A percentile compares a stretch with the other conserved stretches of the same genome.
Conservation (phyloP, 2,329 filamentous ascomycete genomes). For the Cordyceps farinosa region DNA sequence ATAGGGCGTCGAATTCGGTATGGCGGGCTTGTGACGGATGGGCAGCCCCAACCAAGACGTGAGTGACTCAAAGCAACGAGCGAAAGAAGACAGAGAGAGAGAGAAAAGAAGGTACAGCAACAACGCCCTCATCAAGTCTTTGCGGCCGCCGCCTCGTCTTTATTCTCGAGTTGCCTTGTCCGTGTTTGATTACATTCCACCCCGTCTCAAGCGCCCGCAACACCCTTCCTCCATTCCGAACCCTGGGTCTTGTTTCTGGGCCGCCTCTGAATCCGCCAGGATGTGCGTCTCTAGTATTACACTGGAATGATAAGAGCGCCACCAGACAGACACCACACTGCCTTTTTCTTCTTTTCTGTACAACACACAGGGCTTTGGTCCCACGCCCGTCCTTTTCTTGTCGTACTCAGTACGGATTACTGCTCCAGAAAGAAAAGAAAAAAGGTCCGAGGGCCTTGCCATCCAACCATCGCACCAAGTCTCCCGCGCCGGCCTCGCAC, state of each 20-base stretch:
- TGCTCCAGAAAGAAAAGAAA: not conserved
- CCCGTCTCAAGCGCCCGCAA: slow-evolving; percentile 5
- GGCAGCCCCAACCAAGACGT: too few species aligned
- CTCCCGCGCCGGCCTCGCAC: not conserved
- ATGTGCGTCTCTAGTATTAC: not conserved
- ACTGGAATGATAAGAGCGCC: not conserved
- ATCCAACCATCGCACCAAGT: not conserved
- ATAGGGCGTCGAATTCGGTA: not conserved
- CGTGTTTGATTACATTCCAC: not conserved
- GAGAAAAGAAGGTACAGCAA: not conserved
- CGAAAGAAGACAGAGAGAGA: not conserved
- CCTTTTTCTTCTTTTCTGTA: not conserved
- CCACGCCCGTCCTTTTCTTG: not conserved
- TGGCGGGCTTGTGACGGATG: not conserved
- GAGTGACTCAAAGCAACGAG: not conserved
- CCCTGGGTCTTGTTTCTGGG: not conserved
- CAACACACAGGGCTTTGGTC: not conserved
- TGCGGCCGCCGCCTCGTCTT: not conserved
- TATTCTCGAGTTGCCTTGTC: not conserved
- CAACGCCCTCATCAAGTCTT: not conserved
- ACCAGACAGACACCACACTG: not conserved
- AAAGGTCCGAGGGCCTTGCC: not conserved
- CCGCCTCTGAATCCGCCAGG: not conserved
- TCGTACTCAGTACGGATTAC: not conserved
- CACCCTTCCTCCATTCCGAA: not conserved